Conservation (phyloP, 257 asterid genomes). For the Plantago elongata region DNA sequence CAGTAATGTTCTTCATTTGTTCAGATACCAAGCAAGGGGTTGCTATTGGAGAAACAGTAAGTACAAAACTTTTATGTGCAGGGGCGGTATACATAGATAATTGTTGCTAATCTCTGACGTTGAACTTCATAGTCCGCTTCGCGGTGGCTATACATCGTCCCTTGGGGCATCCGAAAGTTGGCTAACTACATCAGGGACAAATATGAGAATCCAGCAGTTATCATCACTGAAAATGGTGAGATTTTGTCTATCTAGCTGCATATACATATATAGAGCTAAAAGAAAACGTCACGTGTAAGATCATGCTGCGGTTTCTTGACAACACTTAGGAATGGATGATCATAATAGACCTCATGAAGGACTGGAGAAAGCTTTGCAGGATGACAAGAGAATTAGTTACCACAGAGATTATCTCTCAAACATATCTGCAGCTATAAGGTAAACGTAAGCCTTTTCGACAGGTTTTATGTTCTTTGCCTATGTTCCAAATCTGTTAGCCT, state of each 20-base stretch:
- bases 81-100: no score
- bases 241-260: background rate
- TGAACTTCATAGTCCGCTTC: conserved; percentile 60
- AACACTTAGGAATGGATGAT: conserved; percentile 71
- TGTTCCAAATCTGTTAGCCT: background rate
- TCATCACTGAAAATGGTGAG: conserved; percentile 80
- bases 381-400: conserved; percentile 59
- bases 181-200: conserved; percentile 54
- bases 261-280: background rate
- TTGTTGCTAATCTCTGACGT: background rate
- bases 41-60: conserved; percentile 75
- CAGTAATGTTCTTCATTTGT: conserved; percentile 16
- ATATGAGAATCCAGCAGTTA: conserved; percentile 67
- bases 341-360: conserved; percentile 34
- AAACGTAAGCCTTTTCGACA: background rate
- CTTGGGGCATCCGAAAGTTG: conserved; percentile 80
- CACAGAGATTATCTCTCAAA: conserved; percentile 75
- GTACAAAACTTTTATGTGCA: conserved; percentile 12
- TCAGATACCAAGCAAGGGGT: conserved; percentile 63
- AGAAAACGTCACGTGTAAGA: background rate
- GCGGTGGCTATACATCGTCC: conserved; percentile 69
- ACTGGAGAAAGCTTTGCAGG: conserved; percentile 41
- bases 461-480: background rate
- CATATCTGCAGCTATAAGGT: conserved; percentile 87
- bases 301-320: conserved; percentile 12